Evolutionary conservation across 164 flowering plant species (phyloP).

Genomic region (Vitis cinerea): DNA sequence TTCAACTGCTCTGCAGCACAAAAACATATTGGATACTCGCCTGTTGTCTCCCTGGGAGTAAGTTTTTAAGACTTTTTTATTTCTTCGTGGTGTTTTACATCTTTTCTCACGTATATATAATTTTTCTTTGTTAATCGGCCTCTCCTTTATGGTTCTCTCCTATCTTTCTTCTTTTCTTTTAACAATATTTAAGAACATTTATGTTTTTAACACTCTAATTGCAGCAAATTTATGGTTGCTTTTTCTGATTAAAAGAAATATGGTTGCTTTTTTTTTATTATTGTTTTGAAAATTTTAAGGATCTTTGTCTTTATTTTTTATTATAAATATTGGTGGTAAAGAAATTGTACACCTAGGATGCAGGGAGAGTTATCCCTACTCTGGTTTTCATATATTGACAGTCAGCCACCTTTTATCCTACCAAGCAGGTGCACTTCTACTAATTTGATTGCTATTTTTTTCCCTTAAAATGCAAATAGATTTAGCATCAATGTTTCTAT

Average conservation of each 20-base stretch:
- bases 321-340: too few relatives aligned
- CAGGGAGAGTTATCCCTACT: not conserved
- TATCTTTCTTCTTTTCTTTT: too few relatives aligned
- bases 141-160: not conserved
- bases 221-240: too few relatives aligned
- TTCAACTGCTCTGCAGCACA: slow-evolving; percentile 72
- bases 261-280: too few relatives aligned
- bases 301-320: too few relatives aligned
- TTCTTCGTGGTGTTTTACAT: not conserved
- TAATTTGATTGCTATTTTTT: not conserved
- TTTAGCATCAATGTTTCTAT: too few relatives aligned
- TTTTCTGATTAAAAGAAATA: too few relatives aligned
- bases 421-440: not conserved
- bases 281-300: too few relatives aligned
- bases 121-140: not conserved
- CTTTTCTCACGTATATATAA: not conserved
- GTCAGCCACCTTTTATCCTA: not conserved
- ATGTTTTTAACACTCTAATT: too few relatives aligned
- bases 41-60: slow-evolving; percentile 68
- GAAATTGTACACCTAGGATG: not conserved
- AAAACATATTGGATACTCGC: slow-evolving; percentile 65
- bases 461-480: too few relatives aligned
- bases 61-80: slow-evolving; percentile 8
- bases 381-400: not conserved
- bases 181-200: too few relatives aligned